These are phyloP conservation scores for Phytophthora chlamydospora DNA, from an alignment of 352 stramenopile species.

Conservation along the genomic window DNA sequence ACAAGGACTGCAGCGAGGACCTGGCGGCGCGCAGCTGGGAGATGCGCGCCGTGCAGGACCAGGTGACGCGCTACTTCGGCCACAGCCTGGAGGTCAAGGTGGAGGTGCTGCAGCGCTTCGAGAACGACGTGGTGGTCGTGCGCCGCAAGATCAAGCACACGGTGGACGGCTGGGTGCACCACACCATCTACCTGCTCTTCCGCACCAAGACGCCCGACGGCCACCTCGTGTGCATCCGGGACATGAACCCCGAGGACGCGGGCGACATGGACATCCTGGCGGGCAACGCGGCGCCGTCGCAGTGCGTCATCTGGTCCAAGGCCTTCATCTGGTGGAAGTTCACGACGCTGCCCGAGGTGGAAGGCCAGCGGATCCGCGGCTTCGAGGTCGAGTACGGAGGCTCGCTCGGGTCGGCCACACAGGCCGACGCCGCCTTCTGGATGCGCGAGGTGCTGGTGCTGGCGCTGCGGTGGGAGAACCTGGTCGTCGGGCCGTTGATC, in stretches of 20 bases:
- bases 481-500: slow-evolving; percentile 56
- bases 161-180: slow-evolving; percentile 60
- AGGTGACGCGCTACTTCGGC: slow-evolving; percentile 63
- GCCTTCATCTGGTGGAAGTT: slow-evolving; percentile 75
- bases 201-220: slow-evolving; percentile 69
- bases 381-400: slow-evolving; percentile 70
- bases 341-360: slow-evolving; percentile 45
- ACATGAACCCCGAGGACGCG: slow-evolving; percentile 57
- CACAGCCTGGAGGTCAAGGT: slow-evolving; percentile 58
- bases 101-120: slow-evolving; percentile 58
- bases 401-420: slow-evolving; percentile 45
- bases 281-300: slow-evolving; percentile 21
- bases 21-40: slow-evolving; percentile 55
- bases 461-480: slow-evolving; percentile 60
- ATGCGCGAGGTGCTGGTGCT: slow-evolving; percentile 64
- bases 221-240: slow-evolving; percentile 71
- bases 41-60: slow-evolving; percentile 60
- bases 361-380: slow-evolving; percentile 30
- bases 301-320: slow-evolving; percentile 66
- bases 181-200: slow-evolving; percentile 78
- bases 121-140: slow-evolving; percentile 59
- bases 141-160: slow-evolving; percentile 62
- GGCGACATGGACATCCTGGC: slow-evolving; percentile 40
- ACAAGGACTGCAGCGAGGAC: slow-evolving; percentile 58
- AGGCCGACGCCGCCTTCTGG: slow-evolving; percentile 56